Base-by-base conservation (phyloP, 352 stramenopile species). In the Elongisporangium senticosum region DNA sequence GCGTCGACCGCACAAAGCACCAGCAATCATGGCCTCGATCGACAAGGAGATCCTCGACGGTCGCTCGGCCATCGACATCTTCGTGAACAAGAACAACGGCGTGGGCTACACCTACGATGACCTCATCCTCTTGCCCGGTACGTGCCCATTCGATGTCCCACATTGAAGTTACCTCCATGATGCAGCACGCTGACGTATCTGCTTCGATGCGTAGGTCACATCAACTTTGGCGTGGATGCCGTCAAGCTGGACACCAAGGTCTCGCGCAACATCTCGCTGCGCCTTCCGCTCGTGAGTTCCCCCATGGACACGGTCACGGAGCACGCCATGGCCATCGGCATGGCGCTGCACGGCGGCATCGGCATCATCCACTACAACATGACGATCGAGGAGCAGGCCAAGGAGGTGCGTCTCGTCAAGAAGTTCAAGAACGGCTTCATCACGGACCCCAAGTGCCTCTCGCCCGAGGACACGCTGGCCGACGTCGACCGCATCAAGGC, bases 341-440 rank as follows among this genome's bases (percentile, higher is more conserved):
- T 99, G 96, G 98, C 97, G 7, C 81, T 99, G 39, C 96, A 99
- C 77, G 98, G 98, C 47, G 94, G 96, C 37, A 98, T 99, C 62
- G 98, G 98, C 28, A 98, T 99, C 67, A 99, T 99, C 67, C 98
- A 99, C 81, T 99, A 99, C 77, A 99, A 99, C 89, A 98, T 99
- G 84, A 97, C 85, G 24, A 72, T 98, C 24, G 92, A 98, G 62
- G 96, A 99, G 61, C 97, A 99, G 79, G 97, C 89, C 22, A 93
- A 94, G 65, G 87, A 96, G 66, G 90, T 97, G 73, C 71, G 73
- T 33, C 75, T 95, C 20, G 98, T 99, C 26, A 99, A 99, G 83
- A 97, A 98, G 64, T 99, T 98, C 81, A 99, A 99, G 83, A 99
- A 99, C 75, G 98, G 98, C 43, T 99, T 99, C 82, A 99, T 99